phyloP scores from a whole-genome alignment of 257 asterid species.

The Nyctanthes arbortristis region DNA sequence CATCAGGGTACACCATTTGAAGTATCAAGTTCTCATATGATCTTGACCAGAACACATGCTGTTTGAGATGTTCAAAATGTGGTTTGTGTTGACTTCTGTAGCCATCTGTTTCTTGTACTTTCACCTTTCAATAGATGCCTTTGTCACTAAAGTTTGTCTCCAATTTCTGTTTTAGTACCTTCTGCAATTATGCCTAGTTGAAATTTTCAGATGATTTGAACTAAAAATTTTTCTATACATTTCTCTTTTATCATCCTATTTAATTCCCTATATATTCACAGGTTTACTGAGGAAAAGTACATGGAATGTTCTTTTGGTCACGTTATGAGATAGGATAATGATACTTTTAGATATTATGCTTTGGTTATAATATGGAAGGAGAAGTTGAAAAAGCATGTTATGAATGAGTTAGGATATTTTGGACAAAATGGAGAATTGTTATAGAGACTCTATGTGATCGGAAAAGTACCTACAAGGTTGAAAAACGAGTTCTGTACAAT shows the following conservation, averaged over 20 bases:
- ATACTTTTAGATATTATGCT: not conserved
- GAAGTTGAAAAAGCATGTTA: not conserved
- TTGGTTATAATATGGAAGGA: not conserved
- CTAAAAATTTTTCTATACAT: not conserved
- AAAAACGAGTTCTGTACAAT: not conserved
- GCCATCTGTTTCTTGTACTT: too few relatives aligned
- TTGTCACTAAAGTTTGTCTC: not conserved
- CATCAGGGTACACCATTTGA: too few relatives aligned
- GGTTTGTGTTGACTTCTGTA: too few relatives aligned
- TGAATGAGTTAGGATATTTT: not conserved
- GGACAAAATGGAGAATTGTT: not conserved
- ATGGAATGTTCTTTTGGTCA: not conserved
- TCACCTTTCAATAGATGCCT: not conserved
- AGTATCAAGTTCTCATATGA: too few relatives aligned
- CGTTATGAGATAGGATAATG: not conserved
- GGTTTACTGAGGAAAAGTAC: not conserved
- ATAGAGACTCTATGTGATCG: not conserved
- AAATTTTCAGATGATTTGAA: not conserved
- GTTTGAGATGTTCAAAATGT: slow-evolving; percentile 7
- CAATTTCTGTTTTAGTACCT: not conserved
- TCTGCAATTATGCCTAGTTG: not conserved
- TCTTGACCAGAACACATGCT: not conserved
- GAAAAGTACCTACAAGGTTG: not conserved
- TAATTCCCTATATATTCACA: not conserved
- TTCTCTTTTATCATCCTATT: not conserved